phyloP scores from a whole-genome alignment of 73 alveolate species.

The Tetrahymena elliotti region DNA sequence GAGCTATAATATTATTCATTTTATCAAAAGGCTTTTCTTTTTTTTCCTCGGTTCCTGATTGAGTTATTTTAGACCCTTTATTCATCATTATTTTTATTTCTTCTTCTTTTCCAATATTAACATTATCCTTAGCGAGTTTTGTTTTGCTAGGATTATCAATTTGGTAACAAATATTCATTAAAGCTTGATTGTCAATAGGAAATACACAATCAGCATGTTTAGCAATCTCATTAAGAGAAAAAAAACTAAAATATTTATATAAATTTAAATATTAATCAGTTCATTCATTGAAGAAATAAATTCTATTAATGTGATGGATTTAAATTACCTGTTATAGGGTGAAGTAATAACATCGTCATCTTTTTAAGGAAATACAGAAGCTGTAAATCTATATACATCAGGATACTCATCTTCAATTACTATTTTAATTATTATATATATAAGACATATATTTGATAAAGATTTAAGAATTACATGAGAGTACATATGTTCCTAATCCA shows the following conservation, averaged over 20 bases:
- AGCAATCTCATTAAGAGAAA: constrained; percentile 89
- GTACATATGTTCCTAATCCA: constrained; percentile 96
- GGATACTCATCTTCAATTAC: constrained; percentile 85
- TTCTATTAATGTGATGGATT: too few species aligned
- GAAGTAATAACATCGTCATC: constrained; percentile 99
- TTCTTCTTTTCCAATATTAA: constrained; percentile 34
- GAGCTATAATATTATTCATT: constrained; percentile 96
- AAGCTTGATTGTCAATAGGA: constrained; percentile 87
- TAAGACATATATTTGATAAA: too few species aligned
- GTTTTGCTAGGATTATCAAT: constrained; percentile 59
- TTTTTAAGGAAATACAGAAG: constrained; percentile 97
- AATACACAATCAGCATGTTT: constrained; percentile 73
- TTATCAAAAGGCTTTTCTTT: constrained; percentile 91
- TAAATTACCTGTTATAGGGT: constrained; percentile 86
- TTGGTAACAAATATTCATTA: constrained; percentile 79
- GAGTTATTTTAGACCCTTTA: constrained; percentile 18
- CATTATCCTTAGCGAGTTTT: constrained; percentile 50
- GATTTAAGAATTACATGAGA: constrained; percentile 61
- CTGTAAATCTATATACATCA: constrained; percentile 92
- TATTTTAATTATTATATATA: not conserved
- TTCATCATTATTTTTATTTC: not conserved
- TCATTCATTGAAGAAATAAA: too few species aligned
- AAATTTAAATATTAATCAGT: too few species aligned
- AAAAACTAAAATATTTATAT: constrained; percentile 41
- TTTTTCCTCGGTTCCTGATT: constrained; percentile 39